Evolutionary conservation across 129 eudicot species (phyloP).

Genomic region (sunflower (Helianthus annuus)): HanXRQr2.0-SUNRISE NC_035435.2:142238828-142239327

Average conservation of each 20-base stretch:
- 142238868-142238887: conserved; percentile 80
- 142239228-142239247: conserved; percentile 4
- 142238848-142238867: conserved; percentile 10
- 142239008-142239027: background rate
- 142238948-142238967: background rate
- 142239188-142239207: conserved; percentile 72
- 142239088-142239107: conserved; percentile 93
- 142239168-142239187: conserved; percentile 78
- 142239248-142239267: background rate
- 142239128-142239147: conserved; percentile 80
- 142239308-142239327: conserved; percentile 1
- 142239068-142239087: conserved; percentile 78
- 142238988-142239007: conserved; percentile 20
- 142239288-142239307: conserved; percentile 4
- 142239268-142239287: conserved; percentile 3
- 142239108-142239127: conserved; percentile 92
- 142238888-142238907: conserved; percentile 90
- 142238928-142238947: conserved; percentile 20
- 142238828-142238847: background rate
- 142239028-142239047: conserved; percentile 75
- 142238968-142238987: conserved; percentile 9
- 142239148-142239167: conserved; percentile 72
- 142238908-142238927: conserved; percentile 93
- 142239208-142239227: background rate
- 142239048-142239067: conserved; percentile 91